Percentiles rank a stretch among this genome's conserved stretches.
Evolutionary conservation across 2,329 filamentous ascomycete species (phyloP).

Genomic region (Aspergillus sp.): DNA sequence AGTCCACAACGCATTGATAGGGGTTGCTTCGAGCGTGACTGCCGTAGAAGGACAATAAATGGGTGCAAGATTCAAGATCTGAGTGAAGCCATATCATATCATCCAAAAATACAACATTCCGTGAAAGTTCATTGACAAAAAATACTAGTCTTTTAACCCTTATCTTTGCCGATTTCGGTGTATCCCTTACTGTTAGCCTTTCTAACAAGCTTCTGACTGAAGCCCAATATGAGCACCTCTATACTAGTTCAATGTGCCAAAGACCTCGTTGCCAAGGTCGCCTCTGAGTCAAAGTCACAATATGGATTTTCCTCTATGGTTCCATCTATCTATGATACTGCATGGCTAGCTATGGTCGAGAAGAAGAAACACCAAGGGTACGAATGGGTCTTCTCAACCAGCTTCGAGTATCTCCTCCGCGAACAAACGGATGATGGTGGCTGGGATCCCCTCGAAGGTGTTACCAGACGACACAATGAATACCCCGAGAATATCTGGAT

Average conservation of each 20-base stretch:
- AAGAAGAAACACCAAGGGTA: not conserved
- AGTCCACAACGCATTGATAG: no score
- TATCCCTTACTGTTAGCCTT: no score
- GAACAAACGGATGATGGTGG: slow-evolving; percentile 27
- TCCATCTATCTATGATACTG: slow-evolving; percentile 15
- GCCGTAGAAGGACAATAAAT: no score
- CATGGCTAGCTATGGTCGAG: slow-evolving; percentile 13
- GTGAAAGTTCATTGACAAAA: no score
- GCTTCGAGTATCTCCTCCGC: slow-evolving; percentile 33
- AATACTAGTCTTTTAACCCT: no score
- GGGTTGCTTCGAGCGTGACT: no score
- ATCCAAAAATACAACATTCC: no score
- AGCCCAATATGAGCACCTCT: not conserved
- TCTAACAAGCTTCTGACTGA: not conserved
- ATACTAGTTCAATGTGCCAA: not conserved
- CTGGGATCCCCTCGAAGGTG: slow-evolving; percentile 23
- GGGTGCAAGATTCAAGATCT: no score
- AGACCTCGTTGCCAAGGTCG: not conserved
- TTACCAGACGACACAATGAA: not conserved
- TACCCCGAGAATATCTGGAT: slow-evolving; percentile 4
- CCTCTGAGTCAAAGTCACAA: not conserved
- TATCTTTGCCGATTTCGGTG: no score
- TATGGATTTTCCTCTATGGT: slow-evolving; percentile 14
- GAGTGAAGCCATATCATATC: no score
- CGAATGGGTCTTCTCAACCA: slow-evolving; percentile 37